phyloP scores from a whole-genome alignment of 1,284 basidiomycete genomes.

The Mycena citricolor region DNA sequence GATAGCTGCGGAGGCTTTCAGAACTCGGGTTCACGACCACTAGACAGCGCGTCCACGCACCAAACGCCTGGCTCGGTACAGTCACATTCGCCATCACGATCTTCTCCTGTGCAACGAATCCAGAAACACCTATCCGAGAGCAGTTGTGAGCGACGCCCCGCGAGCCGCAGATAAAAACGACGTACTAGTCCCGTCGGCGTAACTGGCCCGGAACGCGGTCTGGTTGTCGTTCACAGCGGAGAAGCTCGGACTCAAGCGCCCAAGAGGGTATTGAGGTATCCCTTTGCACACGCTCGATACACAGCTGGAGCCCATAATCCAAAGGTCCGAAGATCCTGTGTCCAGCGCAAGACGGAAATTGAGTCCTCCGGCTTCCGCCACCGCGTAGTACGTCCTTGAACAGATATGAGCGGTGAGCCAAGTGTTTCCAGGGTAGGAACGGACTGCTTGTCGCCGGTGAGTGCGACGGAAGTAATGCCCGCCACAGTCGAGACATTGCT shows the following conservation, averaged over 20 bases:
- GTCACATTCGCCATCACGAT: constrained; percentile 59
- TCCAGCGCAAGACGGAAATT: constrained; percentile 71
- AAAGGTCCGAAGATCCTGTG: constrained; percentile 75
- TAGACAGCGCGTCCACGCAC: constrained; percentile 39
- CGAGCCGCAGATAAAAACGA: constrained; percentile 19
- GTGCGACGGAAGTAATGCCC: constrained; percentile 29
- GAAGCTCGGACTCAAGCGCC: constrained; percentile 66
- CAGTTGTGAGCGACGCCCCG: constrained; percentile 7
- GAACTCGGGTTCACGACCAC: constrained; percentile 2
- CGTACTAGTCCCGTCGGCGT: constrained; percentile 68
- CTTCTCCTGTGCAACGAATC: constrained; percentile 67
- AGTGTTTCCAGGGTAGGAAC: neutral
- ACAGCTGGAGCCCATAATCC: constrained; percentile 68
- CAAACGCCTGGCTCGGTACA: constrained; percentile 60
- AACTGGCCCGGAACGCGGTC: constrained; percentile 58
- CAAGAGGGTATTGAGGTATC: constrained; percentile 66
- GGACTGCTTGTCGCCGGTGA: constrained; percentile 47
- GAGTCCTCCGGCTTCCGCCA: constrained; percentile 58
- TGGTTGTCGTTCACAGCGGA: constrained; percentile 55
- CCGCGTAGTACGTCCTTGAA: constrained; percentile 61
- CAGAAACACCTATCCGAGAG: constrained; percentile 50
- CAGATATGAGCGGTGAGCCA: constrained; percentile 3
- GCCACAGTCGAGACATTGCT: constrained; percentile 3
- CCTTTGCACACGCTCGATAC: constrained; percentile 48
- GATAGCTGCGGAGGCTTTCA: constrained; percentile 43